Conservation (phyloP, 1,284 basidiomycete genomes). For the Singerocomus inundabilis region DNA sequence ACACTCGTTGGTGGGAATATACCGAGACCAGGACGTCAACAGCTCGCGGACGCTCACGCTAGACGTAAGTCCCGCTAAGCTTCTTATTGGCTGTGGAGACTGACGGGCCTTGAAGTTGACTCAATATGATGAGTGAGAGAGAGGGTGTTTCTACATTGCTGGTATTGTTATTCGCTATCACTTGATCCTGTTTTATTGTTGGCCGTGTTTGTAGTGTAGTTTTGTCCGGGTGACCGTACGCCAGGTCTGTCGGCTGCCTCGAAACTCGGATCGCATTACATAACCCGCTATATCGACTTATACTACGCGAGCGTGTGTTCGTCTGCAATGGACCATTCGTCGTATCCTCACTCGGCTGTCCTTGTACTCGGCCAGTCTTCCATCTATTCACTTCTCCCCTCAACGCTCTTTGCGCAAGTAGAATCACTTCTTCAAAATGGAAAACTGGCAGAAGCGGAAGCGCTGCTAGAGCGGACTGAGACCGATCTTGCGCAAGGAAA, state of each 20-base stretch:
- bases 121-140: conserved; percentile 39
- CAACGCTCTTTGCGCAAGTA: conserved; percentile 70
- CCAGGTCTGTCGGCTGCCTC: neutral
- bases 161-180: conserved; percentile 30
- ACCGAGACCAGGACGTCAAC: conserved; percentile 91
- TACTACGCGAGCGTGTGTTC: neutral
- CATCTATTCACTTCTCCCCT: conserved; percentile 66
- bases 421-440: conserved; percentile 68
- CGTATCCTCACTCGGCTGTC: conserved; percentile 60
- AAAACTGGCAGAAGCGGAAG: conserved; percentile 61
- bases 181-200: conserved; percentile 8
- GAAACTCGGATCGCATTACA: neutral
- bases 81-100: conserved; percentile 2
- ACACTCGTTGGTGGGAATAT: conserved; percentile 90
- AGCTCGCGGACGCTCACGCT: conserved; percentile 87
- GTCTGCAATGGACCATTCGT: conserved; percentile 27
- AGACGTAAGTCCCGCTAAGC: conserved; percentile 61
- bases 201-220: conserved; percentile 9
- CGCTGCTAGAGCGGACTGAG: conserved; percentile 49
- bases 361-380: conserved; percentile 63
- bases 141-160: neutral
- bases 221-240: neutral
- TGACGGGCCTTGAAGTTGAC: conserved; percentile 32
- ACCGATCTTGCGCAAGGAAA: conserved; percentile 13
- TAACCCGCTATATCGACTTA: conserved; percentile 7